Base-by-base conservation (phyloP, 768 basidiomycete species). In the Bullera alba region DNA sequence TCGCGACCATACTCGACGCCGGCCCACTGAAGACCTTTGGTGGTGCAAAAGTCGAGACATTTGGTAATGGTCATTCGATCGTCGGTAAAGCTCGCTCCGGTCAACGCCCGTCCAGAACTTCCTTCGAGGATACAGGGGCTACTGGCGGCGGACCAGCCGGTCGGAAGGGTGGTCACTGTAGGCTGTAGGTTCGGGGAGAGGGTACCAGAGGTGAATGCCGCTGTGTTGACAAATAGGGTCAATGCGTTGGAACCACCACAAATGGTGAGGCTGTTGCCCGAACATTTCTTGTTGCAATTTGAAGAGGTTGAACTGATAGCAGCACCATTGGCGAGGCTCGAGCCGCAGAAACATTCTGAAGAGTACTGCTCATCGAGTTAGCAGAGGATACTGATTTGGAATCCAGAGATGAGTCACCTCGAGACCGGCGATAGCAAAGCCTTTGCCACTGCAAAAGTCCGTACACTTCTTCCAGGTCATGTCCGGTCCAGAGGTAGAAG, bases 391-490 rank as follows among this genome's bases (percentile, higher is more conserved):
- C 2, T 65, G 47, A 12, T 43, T 42, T 15, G 60, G 62, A 56
- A 70, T 71, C 49, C 56, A 58, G 44, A 57, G 60, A 2, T 71
- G 47, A 14, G 54, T 51, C n/a, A 72, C 71, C 42, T 73, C 68
- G 30, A 69, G 51, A 36, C 61, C 70, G 26, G 70, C 63, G 5
- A 69, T 48, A 12, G 70, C 61, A 38, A 65, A 60, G 25, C 57
- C 68, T 39, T 55, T 39, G 46, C 28, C 47, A 27, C 48, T 30
- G 49, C 61, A 60, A 51, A 43, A 60, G 21, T 38, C 42, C 2
- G 59, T 58, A 57, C 58, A 63, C 15, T 38, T 51, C 6, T 52
- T 60, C 35, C 63, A 50, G 25, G 69, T 72, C 68, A 74, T 70
- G 50, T 61, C 62, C 27, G 48, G 15, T 35, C 46, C 54, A 16